phyloP scores from a whole-genome alignment of 495 filamentous ascomycete species.

The Aspergillus baeticus region DNA sequence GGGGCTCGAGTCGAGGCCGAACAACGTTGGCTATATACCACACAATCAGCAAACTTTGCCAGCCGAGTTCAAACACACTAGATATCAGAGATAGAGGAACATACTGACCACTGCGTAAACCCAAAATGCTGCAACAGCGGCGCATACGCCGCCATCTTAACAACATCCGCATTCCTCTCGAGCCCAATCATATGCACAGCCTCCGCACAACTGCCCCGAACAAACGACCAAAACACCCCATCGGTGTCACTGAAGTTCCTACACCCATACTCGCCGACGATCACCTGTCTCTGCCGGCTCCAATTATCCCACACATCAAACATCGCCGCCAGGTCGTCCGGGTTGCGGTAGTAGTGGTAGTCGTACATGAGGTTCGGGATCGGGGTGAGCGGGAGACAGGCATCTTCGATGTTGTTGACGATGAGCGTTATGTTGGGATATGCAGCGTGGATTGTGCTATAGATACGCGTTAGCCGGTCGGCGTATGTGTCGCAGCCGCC shows the following conservation, averaged over 20 bases:
- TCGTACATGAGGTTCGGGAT: constrained; percentile 43
- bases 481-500: constrained; percentile 40
- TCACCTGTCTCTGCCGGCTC: constrained; percentile 40
- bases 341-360: constrained; percentile 49
- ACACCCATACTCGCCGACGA: constrained; percentile 57
- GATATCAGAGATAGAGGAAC: background rate
- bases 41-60: too few relatives aligned
- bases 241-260: constrained; percentile 45
- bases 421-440: constrained; percentile 48
- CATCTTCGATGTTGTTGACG: constrained; percentile 35
- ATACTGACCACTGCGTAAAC: constrained; percentile 41
- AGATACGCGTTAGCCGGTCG: constrained; percentile 46
- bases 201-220: constrained; percentile 63
- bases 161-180: constrained; percentile 62
- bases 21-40: constrained; percentile 31
- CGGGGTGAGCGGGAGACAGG: constrained; percentile 25
- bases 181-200: constrained; percentile 66
- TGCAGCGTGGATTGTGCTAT: constrained; percentile 40
- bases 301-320: constrained; percentile 58
- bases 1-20: constrained; percentile 46
- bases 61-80: too few relatives aligned
- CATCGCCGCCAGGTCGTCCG: constrained; percentile 46
- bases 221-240: constrained; percentile 34
- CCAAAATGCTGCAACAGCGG: constrained; percentile 46
- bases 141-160: constrained; percentile 54